Percentiles rank a stretch among this genome's conserved stretches.
Conservation (phyloP, 345 rosid genomes). For the Salix viminalis region DNA sequence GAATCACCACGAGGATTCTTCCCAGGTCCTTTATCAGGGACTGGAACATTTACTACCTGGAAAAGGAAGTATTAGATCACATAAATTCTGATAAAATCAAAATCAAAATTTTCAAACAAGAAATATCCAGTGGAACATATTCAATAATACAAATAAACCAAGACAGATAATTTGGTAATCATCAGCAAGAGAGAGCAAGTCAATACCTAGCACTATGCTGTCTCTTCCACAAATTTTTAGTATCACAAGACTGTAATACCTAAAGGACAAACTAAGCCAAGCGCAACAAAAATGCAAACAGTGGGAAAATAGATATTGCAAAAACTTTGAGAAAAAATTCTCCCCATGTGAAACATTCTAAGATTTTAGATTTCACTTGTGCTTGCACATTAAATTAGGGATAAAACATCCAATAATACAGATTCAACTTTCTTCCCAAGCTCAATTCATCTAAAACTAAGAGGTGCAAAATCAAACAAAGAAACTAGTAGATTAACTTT, state of each 20-base stretch:
- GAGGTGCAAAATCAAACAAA: too few relatives aligned
- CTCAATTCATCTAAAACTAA: too few relatives aligned
- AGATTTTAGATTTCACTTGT: too few relatives aligned
- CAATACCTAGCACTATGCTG: too few relatives aligned
- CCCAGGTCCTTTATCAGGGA: slow-evolving; percentile 93
- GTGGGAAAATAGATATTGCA: background rate
- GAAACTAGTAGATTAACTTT: too few relatives aligned
- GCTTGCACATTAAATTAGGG: too few relatives aligned
- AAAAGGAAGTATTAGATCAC: background rate
- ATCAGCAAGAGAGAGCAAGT: too few relatives aligned
- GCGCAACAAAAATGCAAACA: background rate
- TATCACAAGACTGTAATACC: background rate
- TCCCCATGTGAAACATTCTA: too few relatives aligned
- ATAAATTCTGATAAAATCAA: background rate
- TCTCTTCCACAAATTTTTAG: background rate
- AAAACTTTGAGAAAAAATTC: background rate
- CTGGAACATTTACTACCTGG: slow-evolving; percentile 75
- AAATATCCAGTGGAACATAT: background rate
- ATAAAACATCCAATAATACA: too few relatives aligned
- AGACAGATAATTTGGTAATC: too few relatives aligned
- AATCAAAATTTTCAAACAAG: background rate
- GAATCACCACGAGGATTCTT: slow-evolving; percentile 89
- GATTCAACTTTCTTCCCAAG: too few relatives aligned
- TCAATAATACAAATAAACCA: too few relatives aligned
- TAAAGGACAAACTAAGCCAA: background rate